Conservation (phyloP, 495 filamentous ascomycete genomes). For the Tuber microsphaerosporum region DNA sequence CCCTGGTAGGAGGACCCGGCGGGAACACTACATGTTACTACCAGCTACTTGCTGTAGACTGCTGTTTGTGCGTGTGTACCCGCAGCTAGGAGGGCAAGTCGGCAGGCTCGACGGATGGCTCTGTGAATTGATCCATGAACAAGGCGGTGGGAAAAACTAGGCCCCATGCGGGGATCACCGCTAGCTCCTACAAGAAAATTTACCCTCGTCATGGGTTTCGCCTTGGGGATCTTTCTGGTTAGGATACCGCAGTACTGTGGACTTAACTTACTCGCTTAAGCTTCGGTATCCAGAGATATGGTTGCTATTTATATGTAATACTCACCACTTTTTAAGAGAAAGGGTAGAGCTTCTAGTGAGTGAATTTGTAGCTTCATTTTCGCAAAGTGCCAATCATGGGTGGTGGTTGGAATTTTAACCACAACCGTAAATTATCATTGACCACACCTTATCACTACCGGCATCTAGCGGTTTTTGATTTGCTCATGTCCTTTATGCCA, state of each 20-base stretch:
- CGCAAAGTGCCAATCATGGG: not conserved
- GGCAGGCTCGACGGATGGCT: not conserved
- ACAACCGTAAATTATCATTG: not conserved
- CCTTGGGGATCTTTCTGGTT: not conserved
- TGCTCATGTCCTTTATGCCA: not conserved
- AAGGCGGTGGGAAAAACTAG: not conserved
- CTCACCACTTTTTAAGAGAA: not conserved
- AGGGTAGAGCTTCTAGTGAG: not conserved
- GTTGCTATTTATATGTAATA: not conserved
- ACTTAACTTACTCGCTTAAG: not conserved
- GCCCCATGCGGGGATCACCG: not conserved
- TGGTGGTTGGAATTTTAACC: not conserved
- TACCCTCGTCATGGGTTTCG: not conserved
- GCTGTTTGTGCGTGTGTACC: not conserved
- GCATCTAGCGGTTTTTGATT: not conserved
- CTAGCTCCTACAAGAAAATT: not conserved
- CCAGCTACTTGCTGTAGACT: not conserved
- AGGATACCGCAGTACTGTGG: not conserved
- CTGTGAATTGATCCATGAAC: not conserved
- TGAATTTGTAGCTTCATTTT: not conserved
- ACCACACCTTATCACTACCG: not conserved
- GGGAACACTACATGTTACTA: not conserved
- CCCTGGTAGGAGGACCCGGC: not conserved
- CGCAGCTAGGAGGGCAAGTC: not conserved
- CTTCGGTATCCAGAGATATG: not conserved